Percentiles rank a stretch among this genome's conserved stretches.
phyloP scores from a whole-genome alignment of 1,139 yeast genomes.

The Scheffersomyces insectosa region DNA sequence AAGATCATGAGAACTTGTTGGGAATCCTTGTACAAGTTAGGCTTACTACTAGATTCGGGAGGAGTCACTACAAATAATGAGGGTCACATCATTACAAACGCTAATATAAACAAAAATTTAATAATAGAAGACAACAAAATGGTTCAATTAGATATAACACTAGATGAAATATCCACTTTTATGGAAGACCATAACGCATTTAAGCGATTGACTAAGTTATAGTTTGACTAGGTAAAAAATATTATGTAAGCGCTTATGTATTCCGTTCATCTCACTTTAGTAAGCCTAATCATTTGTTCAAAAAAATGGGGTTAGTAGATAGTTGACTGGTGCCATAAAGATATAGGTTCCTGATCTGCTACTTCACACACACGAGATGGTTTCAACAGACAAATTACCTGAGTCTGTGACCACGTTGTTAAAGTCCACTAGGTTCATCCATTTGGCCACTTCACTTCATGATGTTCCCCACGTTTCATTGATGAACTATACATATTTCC shows the following conservation, averaged over 20 bases:
- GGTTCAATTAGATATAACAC: constrained; percentile 48
- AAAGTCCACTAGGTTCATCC: constrained; percentile 66
- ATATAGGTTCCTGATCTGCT: not conserved
- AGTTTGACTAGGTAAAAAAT: constrained; percentile 3
- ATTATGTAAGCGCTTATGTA: not conserved
- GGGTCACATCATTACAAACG: constrained; percentile 33
- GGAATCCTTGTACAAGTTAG: constrained; percentile 46
- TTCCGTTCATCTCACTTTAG: no score
- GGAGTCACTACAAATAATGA: constrained; percentile 34
- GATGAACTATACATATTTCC: constrained; percentile 79
- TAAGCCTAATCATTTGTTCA: no score
- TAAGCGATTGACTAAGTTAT: constrained; percentile 34
- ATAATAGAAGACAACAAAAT: constrained; percentile 46
- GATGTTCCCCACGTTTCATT: constrained; percentile 80
- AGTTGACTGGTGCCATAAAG: no score
- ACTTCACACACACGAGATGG: not conserved
- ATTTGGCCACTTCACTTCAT: constrained; percentile 72
- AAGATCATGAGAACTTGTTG: constrained; percentile 53
- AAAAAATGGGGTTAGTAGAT: no score
- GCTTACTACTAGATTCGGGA: constrained; percentile 36
- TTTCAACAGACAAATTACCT: constrained; percentile 43
- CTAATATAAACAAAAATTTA: constrained; percentile 29
- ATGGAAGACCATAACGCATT: constrained; percentile 32
- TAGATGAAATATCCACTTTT: constrained; percentile 42
- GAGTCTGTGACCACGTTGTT: constrained; percentile 55